Conservation (phyloP, 345 rosid species). For the Psidium friedrichsthalianum region DNA sequence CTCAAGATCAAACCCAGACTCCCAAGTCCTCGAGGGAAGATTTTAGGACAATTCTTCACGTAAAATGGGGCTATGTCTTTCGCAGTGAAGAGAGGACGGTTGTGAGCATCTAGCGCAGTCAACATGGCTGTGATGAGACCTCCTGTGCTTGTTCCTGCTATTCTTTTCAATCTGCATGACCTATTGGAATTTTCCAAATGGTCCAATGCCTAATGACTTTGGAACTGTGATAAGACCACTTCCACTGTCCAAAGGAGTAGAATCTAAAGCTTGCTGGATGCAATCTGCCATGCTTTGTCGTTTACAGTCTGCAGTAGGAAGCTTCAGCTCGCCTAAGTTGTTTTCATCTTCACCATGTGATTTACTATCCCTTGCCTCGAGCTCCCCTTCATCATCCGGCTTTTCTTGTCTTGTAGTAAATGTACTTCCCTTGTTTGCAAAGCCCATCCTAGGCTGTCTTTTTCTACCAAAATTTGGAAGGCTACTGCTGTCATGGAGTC, state of each 20-base stretch:
- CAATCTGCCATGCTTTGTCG: slow-evolving; percentile 52
- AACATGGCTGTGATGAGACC: too few relatives aligned
- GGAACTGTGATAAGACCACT: slow-evolving; percentile 20
- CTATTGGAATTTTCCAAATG: slow-evolving; percentile 65
- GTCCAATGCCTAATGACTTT: slow-evolving; percentile 34
- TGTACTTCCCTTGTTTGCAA: slow-evolving; percentile 15
- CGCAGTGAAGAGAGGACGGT: too few relatives aligned
- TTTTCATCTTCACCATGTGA: slow-evolving; percentile 61
- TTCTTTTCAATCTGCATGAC: slow-evolving; percentile 69
- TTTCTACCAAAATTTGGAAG: slow-evolving; percentile 15
- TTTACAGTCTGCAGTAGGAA: slow-evolving; percentile 26
- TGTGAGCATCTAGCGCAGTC: too few relatives aligned
- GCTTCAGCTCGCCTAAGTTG: slow-evolving; percentile 15
- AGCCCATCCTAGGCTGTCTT: slow-evolving; percentile 15
- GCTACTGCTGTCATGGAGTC: slow-evolving; percentile 27
- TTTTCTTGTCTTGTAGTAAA: slow-evolving; percentile 3
- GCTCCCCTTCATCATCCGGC: slow-evolving; percentile 31
- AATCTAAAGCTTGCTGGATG: slow-evolving; percentile 65
- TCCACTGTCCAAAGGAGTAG: slow-evolving; percentile 33
- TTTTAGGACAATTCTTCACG: too few relatives aligned
- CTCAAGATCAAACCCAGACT: too few relatives aligned
- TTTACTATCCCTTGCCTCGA: slow-evolving; percentile 31
- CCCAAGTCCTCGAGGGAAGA: too few relatives aligned
- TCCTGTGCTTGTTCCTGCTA: too few relatives aligned
- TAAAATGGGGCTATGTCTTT: too few relatives aligned